phyloP scores from a whole-genome alignment of 2,329 filamentous ascomycete genomes.

The Fusarium subglutinans region DNA sequence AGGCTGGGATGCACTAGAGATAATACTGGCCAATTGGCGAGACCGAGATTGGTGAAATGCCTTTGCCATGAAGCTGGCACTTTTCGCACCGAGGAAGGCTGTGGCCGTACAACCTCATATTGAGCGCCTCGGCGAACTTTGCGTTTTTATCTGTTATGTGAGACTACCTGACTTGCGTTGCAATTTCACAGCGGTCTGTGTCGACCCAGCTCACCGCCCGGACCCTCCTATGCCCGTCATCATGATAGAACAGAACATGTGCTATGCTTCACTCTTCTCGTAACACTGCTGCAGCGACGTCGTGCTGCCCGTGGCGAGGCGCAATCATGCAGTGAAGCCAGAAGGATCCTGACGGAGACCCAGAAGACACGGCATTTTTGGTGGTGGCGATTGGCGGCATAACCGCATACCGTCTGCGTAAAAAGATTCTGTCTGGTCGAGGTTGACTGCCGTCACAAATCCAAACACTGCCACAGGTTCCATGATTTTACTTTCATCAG shows the following conservation, averaged over 20 bases:
- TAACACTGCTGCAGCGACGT: background rate
- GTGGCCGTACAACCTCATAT: conserved; percentile 11
- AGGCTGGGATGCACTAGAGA: conserved; percentile 30
- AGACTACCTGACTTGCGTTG: conserved; percentile 10
- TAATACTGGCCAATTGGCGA: conserved; percentile 27
- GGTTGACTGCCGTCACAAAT: conserved; percentile 8
- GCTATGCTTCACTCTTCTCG: background rate
- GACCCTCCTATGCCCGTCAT: background rate
- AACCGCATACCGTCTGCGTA: background rate
- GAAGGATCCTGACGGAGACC: conserved; percentile 4
- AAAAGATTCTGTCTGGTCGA: background rate
- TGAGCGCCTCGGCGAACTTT: conserved; percentile 24
- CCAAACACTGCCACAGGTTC: conserved; percentile 26
- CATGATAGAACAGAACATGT: background rate
- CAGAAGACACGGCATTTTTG: background rate
- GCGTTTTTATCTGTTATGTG: conserved; percentile 10
- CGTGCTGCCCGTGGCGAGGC: conserved; percentile 17
- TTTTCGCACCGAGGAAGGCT: conserved; percentile 16
- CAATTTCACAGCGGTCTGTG: conserved; percentile 28
- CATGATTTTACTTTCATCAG: conserved; percentile 16
- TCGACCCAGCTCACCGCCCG: conserved; percentile 7
- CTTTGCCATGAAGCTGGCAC: conserved; percentile 10
- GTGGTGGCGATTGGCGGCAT: conserved; percentile 15
- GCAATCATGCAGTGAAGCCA: conserved; percentile 3
- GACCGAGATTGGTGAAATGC: conserved; percentile 18